Percentiles rank a stretch among this genome's conserved stretches.
These are phyloP conservation scores for Baeospora myosura DNA, from an alignment of 1,284 basidiomycete species.

Conservation along the genomic window DNA sequence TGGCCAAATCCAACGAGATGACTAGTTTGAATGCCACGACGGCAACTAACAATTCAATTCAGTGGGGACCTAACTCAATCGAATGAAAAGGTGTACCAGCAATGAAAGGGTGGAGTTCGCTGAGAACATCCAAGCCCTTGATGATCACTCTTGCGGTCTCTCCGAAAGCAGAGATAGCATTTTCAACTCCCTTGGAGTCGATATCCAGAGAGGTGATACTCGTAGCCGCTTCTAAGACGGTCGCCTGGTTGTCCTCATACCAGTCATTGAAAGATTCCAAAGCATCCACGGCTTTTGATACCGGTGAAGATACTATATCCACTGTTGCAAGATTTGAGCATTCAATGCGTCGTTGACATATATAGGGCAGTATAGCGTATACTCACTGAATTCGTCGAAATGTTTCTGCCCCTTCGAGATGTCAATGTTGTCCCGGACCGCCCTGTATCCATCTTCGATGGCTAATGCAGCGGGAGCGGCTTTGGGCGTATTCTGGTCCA, in stretches of 20 bases:
- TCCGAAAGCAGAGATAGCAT: constrained; percentile 16
- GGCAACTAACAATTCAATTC: constrained; percentile 24
- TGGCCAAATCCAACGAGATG: constrained; percentile 30
- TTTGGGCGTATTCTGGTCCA: too few species aligned
- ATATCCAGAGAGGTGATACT: constrained; percentile 2
- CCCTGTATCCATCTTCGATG: background rate
- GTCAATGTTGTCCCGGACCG: background rate
- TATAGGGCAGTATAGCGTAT: background rate
- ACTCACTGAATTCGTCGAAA: constrained; percentile 2
- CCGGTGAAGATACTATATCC: background rate
- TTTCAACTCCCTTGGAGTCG: constrained; percentile 13
- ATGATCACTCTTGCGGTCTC: constrained; percentile 18
- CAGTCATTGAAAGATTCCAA: constrained; percentile 5
- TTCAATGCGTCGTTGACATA: background rate
- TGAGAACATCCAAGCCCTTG: constrained; percentile 18
- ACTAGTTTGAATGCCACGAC: constrained; percentile 38
- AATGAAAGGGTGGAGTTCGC: constrained; percentile 22
- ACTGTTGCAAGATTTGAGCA: constrained; percentile 1
- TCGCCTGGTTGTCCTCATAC: constrained; percentile 5
- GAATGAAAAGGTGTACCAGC: constrained; percentile 15
- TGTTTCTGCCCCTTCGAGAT: constrained; percentile 3
- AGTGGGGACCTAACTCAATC: background rate
- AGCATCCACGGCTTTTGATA: background rate
- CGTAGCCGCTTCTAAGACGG: constrained; percentile 3
- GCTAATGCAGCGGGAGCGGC: too few species aligned